Evolutionary conservation across 768 basidiomycete species (phyloP), one percentile per base, ranked within the genome.

Genomic region (Mycena floridula): DNA sequence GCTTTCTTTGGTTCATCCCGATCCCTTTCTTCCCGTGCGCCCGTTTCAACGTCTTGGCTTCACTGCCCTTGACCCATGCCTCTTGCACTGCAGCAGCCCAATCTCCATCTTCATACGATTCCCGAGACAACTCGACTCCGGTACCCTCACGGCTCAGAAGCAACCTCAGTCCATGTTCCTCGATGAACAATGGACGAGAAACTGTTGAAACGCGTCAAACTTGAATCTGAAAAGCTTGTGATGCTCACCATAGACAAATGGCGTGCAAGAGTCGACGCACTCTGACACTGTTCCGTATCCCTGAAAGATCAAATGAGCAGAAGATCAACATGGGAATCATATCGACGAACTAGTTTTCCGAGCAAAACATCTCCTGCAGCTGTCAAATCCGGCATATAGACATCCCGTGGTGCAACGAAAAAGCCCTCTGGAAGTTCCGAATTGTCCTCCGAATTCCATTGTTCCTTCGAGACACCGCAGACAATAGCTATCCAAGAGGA

Each of bases 241-340:
- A n/a, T 45, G 20, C 73, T 24, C 26, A 84, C 83, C 83, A 55
- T 82, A 90, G 25, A 90, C 77, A 47, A 89, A 87, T 4, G 87
- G 83, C 13, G 87, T 88, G 49, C 76, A 75, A 4, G 82, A 70
- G 53, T 88, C 84, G 15, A 89, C 76, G 48, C 84, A 85, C 55
- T 90, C 87, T 1, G 86, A 77, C 37, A 86, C 85, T 1, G 86
- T 87, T 12, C 87, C 87, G 57, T 89, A 90, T 25, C 87, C 87
- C 83, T 85, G 51, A 35, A 41, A 9, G 40, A 46, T 18, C 12
- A 43, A 3, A 21, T 39, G 23, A 26, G 42, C 40, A 30, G 25
- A 20, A 32, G 25, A 37, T 18, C 22, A 35, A 35, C 22, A 30
- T 45, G 24, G 32, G 18, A 30, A 40, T n/a, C 5, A 25, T 36